phyloP scores from a whole-genome alignment of 768 basidiomycete species.

The Boletus rex-veris region DNA sequence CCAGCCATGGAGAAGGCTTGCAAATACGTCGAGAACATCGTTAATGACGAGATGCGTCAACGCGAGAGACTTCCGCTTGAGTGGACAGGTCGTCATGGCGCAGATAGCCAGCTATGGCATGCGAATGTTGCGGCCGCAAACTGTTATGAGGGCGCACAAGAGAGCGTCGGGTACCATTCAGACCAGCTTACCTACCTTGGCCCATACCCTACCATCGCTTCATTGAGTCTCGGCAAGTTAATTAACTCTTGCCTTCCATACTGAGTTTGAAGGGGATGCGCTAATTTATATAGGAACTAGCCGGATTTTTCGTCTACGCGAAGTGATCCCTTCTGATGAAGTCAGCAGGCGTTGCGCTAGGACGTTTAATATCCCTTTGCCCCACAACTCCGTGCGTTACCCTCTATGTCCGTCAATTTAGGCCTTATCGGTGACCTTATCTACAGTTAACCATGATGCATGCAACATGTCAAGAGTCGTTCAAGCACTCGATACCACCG shows the following conservation, averaged over 20 bases:
- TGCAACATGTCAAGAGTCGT: slow-evolving; percentile 76
- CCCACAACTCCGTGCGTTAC: slow-evolving; percentile 70
- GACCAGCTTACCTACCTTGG: slow-evolving; percentile 81
- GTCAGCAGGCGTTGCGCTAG: slow-evolving; percentile 52
- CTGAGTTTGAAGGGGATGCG: background rate
- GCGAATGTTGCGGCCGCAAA: slow-evolving; percentile 87
- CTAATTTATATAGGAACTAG: slow-evolving; percentile 48
- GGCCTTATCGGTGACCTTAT: background rate
- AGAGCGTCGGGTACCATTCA: slow-evolving; percentile 79
- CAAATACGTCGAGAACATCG: slow-evolving; percentile 59
- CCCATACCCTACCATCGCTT: slow-evolving; percentile 83
- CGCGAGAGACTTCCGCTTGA: slow-evolving; percentile 62
- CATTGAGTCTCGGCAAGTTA: slow-evolving; percentile 67
- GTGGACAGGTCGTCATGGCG: slow-evolving; percentile 45
- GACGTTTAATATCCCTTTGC: slow-evolving; percentile 73
- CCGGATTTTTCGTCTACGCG: slow-evolving; percentile 69
- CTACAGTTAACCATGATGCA: slow-evolving; percentile 81
- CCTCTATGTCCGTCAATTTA: background rate
- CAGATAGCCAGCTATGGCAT: slow-evolving; percentile 47
- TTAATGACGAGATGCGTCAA: slow-evolving; percentile 66
- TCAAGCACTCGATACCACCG: slow-evolving; percentile 77
- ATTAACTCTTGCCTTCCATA: background rate
- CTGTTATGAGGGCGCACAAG: slow-evolving; percentile 78
- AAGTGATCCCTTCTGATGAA: slow-evolving; percentile 69
- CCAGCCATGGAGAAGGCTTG: slow-evolving; percentile 78